phyloP scores from a whole-genome alignment of 2,329 filamentous ascomycete genomes.

The Xenoacremonium recifei region DNA sequence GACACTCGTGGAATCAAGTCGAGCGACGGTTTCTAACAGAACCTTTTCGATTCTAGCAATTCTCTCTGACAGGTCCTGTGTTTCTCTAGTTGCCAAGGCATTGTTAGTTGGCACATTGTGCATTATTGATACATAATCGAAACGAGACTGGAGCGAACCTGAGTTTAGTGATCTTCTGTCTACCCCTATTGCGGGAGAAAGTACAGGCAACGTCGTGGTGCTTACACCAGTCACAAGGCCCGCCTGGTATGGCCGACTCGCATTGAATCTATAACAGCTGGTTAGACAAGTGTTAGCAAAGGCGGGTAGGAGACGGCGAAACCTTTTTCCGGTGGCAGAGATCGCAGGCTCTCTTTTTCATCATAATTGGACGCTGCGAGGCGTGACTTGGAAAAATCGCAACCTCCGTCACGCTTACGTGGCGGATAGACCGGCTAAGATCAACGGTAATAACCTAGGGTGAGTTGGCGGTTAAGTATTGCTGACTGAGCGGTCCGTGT shows the following conservation, averaged over 20 bases:
- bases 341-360: constrained; percentile 18
- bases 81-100: constrained; percentile 11
- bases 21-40: constrained; percentile 17
- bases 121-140: not conserved
- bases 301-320: too few species aligned
- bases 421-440: too few species aligned
- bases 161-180: constrained; percentile 13
- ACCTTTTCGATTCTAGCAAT: constrained; percentile 20
- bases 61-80: constrained; percentile 18
- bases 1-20: constrained; percentile 1
- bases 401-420: too few species aligned
- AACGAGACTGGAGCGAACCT: not conserved
- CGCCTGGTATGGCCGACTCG: constrained; percentile 7
- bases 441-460: too few species aligned
- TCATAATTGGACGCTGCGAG: not conserved
- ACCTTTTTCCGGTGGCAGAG: constrained; percentile 23
- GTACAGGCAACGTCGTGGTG: constrained; percentile 22
- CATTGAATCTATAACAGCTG: constrained; percentile 21
- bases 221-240: constrained; percentile 22
- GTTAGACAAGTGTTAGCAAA: too few species aligned
- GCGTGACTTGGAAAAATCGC: too few species aligned
- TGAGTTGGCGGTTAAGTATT: too few species aligned
- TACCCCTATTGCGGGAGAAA: constrained; percentile 21
- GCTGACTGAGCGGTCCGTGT: too few species aligned
- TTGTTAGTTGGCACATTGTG: not conserved